A percentile compares a stretch with the other conserved stretches of the same genome.
Conservation (phyloP, 2,329 filamentous ascomycete genomes). For the Lasiodiplodia theobromae region DNA sequence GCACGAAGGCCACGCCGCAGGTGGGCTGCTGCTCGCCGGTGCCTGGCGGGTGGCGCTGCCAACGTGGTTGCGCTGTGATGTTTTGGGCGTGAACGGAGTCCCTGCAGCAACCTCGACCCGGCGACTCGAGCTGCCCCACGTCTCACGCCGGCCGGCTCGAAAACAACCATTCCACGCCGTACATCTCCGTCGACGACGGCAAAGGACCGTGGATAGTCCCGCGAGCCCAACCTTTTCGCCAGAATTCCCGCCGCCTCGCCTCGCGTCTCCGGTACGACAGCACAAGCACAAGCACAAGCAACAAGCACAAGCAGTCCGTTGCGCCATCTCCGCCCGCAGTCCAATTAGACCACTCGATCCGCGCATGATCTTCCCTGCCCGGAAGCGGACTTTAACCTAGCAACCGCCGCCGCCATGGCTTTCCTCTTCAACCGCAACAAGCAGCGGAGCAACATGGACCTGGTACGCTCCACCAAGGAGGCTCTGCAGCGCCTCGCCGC, state of each 20-base stretch:
- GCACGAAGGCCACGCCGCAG: constrained; percentile 11
- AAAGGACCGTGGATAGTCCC: constrained; percentile 15
- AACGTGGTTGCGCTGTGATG: constrained; percentile 23
- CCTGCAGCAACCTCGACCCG: constrained; percentile 28
- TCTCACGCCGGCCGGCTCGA: constrained; percentile 23
- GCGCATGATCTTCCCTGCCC: constrained; percentile 29
- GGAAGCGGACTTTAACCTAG: constrained; percentile 33
- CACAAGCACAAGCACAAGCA: not conserved
- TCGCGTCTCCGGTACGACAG: constrained; percentile 3
- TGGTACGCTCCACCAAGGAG: constrained; percentile 69
- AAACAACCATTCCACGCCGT: constrained; percentile 25
- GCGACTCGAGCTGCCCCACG: constrained; percentile 29
- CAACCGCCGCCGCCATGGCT: constrained; percentile 61
- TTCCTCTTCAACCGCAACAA: constrained; percentile 70
- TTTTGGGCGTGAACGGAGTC: constrained; percentile 24
- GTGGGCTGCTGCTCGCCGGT: constrained; percentile 11
- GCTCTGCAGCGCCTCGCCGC: constrained; percentile 63
- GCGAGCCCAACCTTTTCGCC: constrained; percentile 7
- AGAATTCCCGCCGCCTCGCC: constrained; percentile 14
- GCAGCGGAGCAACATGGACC: constrained; percentile 67
- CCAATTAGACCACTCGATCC: constrained; percentile 24
- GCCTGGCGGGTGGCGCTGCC: constrained; percentile 19
- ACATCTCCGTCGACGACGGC: constrained; percentile 23
- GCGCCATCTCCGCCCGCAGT: constrained; percentile 23
- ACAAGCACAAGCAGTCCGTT: not conserved